Evolutionary conservation across 768 basidiomycete genomes (phyloP).

Genomic region (Phlegmacium glaucopus): DNA sequence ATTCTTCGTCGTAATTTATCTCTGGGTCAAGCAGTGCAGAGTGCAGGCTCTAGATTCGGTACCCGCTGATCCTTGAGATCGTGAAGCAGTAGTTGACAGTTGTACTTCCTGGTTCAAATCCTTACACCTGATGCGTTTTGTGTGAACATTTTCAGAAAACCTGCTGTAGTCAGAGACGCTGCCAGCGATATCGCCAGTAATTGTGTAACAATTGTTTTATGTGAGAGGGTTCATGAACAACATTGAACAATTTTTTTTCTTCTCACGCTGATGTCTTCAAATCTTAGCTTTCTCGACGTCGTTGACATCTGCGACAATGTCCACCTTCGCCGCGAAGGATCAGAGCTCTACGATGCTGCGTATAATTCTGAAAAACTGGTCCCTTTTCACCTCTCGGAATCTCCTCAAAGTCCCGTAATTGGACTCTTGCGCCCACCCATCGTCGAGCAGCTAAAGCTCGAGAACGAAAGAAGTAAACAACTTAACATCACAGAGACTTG

Average conservation of each 20-base stretch:
- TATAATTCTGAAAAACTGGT: constrained; percentile 40
- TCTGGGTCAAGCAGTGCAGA: constrained; percentile 2
- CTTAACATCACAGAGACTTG: constrained; percentile 35
- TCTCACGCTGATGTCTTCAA: neutral
- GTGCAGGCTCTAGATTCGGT: constrained; percentile 5
- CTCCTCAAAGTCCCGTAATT: constrained; percentile 50
- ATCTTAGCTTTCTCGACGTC: constrained; percentile 56
- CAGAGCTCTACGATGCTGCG: constrained; percentile 23
- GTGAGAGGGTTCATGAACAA: constrained; percentile 41
- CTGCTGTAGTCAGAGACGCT: constrained; percentile 60
- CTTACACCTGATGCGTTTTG: constrained; percentile 43
- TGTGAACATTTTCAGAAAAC: constrained; percentile 50
- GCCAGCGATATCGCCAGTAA: constrained; percentile 63
- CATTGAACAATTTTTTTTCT: too few species aligned
- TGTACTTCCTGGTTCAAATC: constrained; percentile 56
- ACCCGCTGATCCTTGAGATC: constrained; percentile 11
- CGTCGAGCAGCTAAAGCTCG: constrained; percentile 48
- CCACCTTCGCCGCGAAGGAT: constrained; percentile 26
- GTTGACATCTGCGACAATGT: constrained; percentile 74
- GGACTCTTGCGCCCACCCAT: constrained; percentile 60
- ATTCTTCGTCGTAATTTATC: constrained; percentile 64
- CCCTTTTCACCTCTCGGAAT: constrained; percentile 52
- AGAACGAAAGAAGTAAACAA: constrained; percentile 37
- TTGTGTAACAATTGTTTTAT: constrained; percentile 62
- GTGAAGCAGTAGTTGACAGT: constrained; percentile 42